phyloP scores from a whole-genome alignment of 306 rosid genomes.

The Rosa lucieae region DNA sequence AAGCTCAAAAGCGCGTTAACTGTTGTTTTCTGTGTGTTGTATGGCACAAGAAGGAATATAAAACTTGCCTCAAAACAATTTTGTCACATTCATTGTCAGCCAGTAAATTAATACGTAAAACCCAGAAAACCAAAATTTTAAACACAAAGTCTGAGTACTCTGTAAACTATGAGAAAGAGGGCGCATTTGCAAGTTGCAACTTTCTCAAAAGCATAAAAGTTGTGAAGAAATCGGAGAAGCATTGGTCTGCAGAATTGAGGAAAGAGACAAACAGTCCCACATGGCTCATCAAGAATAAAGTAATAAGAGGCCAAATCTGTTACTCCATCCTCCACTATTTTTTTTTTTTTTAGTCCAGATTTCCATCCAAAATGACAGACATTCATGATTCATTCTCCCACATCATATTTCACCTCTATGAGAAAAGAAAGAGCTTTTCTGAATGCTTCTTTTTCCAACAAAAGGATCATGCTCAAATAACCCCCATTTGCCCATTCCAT shows the following conservation, averaged over 20 bases:
- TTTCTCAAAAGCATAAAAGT: constrained; percentile 58
- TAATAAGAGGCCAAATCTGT: constrained; percentile 27
- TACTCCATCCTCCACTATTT: constrained; percentile 14
- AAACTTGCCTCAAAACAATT: constrained; percentile 10
- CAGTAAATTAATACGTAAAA: constrained; percentile 29
- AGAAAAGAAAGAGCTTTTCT: constrained; percentile 21
- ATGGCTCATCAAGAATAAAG: constrained; percentile 32
- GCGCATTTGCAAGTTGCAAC: constrained; percentile 34
- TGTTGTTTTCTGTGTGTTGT: constrained; percentile 14
- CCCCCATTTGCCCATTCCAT: constrained; percentile 31
- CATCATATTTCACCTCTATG: constrained; percentile 29
- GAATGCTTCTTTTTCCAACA: constrained; percentile 25
- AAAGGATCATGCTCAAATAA: constrained; percentile 34
- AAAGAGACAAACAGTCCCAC: constrained; percentile 46
- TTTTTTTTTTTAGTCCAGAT: constrained; percentile 20
- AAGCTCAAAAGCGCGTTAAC: neutral
- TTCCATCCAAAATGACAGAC: constrained; percentile 35
- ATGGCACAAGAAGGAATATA: neutral
- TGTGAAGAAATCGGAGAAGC: constrained; percentile 39
- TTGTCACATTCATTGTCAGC: constrained; percentile 40
- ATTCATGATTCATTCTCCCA: constrained; percentile 35
- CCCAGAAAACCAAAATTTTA: constrained; percentile 5
- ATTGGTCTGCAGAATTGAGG: constrained; percentile 41
- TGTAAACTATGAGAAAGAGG: neutral
- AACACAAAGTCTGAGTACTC: neutral